Base-by-base conservation (phyloP, 768 basidiomycete species). In the Collybiopsis luxurians region DNA sequence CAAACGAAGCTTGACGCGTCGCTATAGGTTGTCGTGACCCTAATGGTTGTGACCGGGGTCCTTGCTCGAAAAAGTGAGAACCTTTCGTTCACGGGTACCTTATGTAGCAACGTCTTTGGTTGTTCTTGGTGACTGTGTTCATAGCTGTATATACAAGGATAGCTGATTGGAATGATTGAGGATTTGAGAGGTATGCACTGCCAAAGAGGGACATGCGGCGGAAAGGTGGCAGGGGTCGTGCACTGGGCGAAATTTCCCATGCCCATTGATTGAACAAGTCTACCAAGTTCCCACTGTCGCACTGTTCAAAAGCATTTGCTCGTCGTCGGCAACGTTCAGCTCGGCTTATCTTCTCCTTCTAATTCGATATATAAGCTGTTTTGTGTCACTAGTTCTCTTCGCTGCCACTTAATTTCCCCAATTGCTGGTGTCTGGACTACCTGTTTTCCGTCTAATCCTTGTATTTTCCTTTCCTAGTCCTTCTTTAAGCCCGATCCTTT, bases 351-450 rank as follows among this genome's bases (percentile, higher is more conserved):
- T 57, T 40, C 26, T 43, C 48, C 27, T 40, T 57, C 28, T 21
- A 31, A 23, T 42, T 38, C 2, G 86, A 83, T 56, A 89, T 86
- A 64, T 83, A 54, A 55, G 56, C 56, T 38, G 40, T 30, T 51
- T 31, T 57, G 38, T 44, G 24, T 49, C 48, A 2, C 19, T 57
- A 49, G 24, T 49, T 44, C 50, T 57, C 36, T 85, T 70, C 84
- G 21, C 31, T 48, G 92, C 92, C 58, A 93, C 83, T 67, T 84
- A 89, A 61, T 97, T 81, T 2, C 89, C 95, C 63, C 93, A 89
- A 82, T n/a, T 71, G 73, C 31, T 68, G 44, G 79, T 76, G 0
- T 80, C 75, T 57, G 56, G 56, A 57, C 48, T 43, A 57, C 56
- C 47, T 49, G 17, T 31, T 21, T 50, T 50, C 44, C 38, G 12